These are phyloP conservation scores for Vigna reflexopilosa DNA, from an alignment of 306 rosid species.

Conservation along the genomic window DNA sequence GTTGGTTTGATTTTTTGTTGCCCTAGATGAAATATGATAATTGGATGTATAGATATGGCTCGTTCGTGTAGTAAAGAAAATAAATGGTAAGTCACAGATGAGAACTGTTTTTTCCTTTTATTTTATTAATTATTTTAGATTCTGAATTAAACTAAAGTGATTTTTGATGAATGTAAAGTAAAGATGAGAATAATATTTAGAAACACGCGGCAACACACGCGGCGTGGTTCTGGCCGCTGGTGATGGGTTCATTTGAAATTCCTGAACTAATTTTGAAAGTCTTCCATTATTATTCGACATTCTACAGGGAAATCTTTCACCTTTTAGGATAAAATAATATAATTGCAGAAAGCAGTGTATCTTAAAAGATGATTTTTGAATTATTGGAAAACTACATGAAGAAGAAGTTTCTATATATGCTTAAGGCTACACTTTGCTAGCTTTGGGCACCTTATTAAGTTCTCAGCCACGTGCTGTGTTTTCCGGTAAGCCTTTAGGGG, in stretches of 20 bases:
- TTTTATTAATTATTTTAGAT: too few species aligned
- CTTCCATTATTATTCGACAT: conserved; percentile 1
- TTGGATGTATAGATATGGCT: too few species aligned
- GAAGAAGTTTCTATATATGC: conserved; percentile 8
- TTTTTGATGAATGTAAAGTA: background rate
- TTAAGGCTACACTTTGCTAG: background rate
- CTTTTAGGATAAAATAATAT: background rate
- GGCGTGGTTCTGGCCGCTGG: background rate
- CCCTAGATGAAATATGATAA: too few species aligned
- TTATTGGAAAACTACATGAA: background rate
- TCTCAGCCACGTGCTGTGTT: conserved; percentile 10
- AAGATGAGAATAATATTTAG: background rate
- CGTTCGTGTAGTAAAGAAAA: too few species aligned
- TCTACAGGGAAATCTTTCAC: background rate
- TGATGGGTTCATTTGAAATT: background rate
- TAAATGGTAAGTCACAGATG: too few species aligned
- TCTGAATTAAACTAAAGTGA: too few species aligned
- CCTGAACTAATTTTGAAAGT: background rate
- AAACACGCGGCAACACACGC: background rate
- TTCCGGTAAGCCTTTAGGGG: background rate
- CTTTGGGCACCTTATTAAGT: background rate
- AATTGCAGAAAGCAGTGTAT: too few species aligned
- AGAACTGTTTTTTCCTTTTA: too few species aligned
- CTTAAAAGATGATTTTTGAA: background rate
- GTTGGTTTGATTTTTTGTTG: too few species aligned